These are phyloP conservation scores for Debaryomyces hansenii DNA, from an alignment of 805 yeast species.

Conservation along the genomic window DNA sequence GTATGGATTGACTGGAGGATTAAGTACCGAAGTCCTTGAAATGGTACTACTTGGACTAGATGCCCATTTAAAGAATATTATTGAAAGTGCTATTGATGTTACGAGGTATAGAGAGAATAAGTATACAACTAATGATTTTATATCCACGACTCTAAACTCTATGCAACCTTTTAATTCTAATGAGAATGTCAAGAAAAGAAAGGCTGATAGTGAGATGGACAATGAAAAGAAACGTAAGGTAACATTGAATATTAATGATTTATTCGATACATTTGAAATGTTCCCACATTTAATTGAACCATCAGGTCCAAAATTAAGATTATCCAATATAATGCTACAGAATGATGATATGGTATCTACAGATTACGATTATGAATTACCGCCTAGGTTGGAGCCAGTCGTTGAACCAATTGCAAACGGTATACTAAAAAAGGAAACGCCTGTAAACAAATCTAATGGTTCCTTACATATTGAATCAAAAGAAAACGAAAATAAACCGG, in stretches of 20 bases:
- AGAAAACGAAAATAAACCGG: not conserved
- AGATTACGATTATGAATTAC: constrained; percentile 33
- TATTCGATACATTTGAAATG: constrained; percentile 61
- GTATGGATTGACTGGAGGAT: constrained; percentile 79
- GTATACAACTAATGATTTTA: constrained; percentile 37
- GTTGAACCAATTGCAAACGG: not conserved
- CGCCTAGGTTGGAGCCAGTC: constrained; percentile 21
- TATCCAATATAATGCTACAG: constrained; percentile 48
- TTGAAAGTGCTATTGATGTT: constrained; percentile 74
- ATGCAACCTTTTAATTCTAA: not conserved
- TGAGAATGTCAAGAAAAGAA: constrained; percentile 17
- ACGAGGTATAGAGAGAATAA: constrained; percentile 60
- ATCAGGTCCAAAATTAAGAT: constrained; percentile 55
- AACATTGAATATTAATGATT: constrained; percentile 63
- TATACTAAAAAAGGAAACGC: not conserved
- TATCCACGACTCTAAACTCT: constrained; percentile 13
- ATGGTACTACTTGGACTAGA: constrained; percentile 80
- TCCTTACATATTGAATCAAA: not conserved
- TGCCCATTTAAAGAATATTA: constrained; percentile 67
- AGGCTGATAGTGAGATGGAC: constrained; percentile 13
- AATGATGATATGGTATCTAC: constrained; percentile 51
- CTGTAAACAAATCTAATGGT: constrained; percentile 3
- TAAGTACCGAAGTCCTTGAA: constrained; percentile 79
- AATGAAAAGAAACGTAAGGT: constrained; percentile 5
- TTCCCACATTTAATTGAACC: constrained; percentile 71